Base-by-base conservation (phyloP, 2,329 filamentous ascomycete genomes). In the Tolypocladium sp. region DNA sequence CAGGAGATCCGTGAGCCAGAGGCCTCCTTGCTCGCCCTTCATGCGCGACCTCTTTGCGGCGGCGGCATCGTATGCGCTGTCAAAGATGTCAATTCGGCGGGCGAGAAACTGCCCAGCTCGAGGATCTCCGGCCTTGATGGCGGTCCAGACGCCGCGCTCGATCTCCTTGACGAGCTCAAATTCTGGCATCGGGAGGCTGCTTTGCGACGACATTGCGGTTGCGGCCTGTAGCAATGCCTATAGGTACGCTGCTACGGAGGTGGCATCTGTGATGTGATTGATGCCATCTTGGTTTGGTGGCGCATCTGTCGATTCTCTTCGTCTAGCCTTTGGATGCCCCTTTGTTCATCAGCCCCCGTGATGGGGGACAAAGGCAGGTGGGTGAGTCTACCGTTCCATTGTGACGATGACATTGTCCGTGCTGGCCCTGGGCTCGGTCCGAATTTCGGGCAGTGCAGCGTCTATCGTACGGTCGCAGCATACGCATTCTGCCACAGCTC, bases 21-120 rank as follows among this genome's bases (percentile, higher is more conserved):
- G 54, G 9, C 58, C 58, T 25, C 66, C 59, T 4, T 13, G 22
- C 20, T 65, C 40, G 22, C 10, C 41, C 61, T 12, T 53, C 42
- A 67, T 61, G 56, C 15, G 25, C 25, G n/a, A 20, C 25, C 25
- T 17, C 44, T 30, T 30, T 49, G 44, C 25, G 3, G 44, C 27
- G 25, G 44, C 25, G 25, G 44, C 44, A 49, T 27, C 12, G 25
- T 27, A 17, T 27, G 44, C 44, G 44, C 15, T 13, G 69, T 60
- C 41, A 56, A 57, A 46, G 25, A 64, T 46, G n/a, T 64, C 61
- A 55, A 67, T 61, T 8, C 60, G 65, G 54, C 65, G 62, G 20
- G 71, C 75, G 25, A 78, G 62, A 61, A 74, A 74, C 44, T 67
- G 61, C 44, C 70, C 67, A 55, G 68, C 66, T 55, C 73, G 69